Conservation (phyloP, 2,329 filamentous ascomycete genomes). For the Colletotrichum sp. region DNA sequence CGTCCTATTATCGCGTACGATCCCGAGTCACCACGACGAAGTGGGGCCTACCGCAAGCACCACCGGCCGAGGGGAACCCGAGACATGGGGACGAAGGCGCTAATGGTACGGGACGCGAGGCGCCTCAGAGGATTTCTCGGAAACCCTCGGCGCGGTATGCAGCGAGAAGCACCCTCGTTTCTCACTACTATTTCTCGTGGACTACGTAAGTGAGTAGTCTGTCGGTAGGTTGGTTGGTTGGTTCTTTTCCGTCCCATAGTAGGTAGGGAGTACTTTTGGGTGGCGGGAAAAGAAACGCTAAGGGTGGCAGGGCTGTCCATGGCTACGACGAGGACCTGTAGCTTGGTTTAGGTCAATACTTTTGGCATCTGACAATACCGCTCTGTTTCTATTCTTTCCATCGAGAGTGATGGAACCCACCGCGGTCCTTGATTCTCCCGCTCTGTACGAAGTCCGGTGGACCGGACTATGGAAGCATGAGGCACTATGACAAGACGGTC, state of each 20-base stretch:
- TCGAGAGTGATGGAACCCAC: neutral
- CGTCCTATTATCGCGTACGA: constrained; percentile 9
- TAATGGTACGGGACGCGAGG: neutral
- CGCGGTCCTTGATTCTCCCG: neutral
- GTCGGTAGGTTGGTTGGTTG: neutral
- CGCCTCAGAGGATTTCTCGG: constrained; percentile 25
- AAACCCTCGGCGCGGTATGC: constrained; percentile 18
- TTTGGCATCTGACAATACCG: neutral
- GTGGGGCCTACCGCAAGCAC: constrained; percentile 12
- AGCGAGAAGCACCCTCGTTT: neutral
- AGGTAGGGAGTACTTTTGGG: neutral
- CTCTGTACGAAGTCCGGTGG: neutral
- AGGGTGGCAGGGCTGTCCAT: neutral
- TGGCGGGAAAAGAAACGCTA: neutral
- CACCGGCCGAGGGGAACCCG: constrained; percentile 32
- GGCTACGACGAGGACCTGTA: neutral
- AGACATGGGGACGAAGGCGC: constrained; percentile 13
- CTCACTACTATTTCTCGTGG: neutral
- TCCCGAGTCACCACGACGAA: constrained; percentile 18
- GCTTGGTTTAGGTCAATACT: neutral
- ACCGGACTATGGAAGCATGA: neutral
- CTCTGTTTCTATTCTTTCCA: neutral
- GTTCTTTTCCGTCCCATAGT: neutral
- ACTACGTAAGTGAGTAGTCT: neutral
- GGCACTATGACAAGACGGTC: neutral